phyloP scores from a whole-genome alignment of 176 grass and related monocot species.

The Oryza meyeriana region DNA sequence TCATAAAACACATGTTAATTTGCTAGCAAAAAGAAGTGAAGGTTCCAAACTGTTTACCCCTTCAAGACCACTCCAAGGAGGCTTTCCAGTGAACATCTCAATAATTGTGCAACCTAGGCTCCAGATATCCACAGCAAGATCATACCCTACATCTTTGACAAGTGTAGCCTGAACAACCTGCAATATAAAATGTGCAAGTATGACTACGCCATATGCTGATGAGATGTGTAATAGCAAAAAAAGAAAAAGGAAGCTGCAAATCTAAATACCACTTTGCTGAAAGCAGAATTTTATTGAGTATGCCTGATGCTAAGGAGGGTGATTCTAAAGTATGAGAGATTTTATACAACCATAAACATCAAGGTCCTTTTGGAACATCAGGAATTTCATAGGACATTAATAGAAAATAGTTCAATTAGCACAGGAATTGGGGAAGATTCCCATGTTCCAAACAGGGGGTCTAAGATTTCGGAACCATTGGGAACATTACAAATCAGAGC shows the following conservation, averaged over 20 bases:
- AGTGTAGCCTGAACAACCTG: conserved; percentile 86
- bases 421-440: not conserved
- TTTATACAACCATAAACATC: not conserved
- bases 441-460: not conserved
- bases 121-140: conserved; percentile 90
- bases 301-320: not conserved
- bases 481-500: not conserved
- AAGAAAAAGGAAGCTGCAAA: not conserved
- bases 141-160: conserved; percentile 69
- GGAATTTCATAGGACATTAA: not conserved
- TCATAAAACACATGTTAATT: conserved; percentile 14
- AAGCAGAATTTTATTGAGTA: not conserved
- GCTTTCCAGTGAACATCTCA: conserved; percentile 90
- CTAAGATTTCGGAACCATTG: not conserved
- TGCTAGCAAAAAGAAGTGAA: not conserved
- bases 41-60: conserved; percentile 57
- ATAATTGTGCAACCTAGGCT: conserved; percentile 91
- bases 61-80: conserved; percentile 92
- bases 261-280: conserved; percentile 5
- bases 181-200: conserved; percentile 35
- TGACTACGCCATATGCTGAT: conserved; percentile 25
- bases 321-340: not conserved
- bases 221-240: not conserved
- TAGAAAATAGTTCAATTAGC: not conserved
- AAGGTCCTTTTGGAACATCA: not conserved